A percentile compares a stretch with the other conserved stretches of the same genome.
Evolutionary conservation across 805 yeast genomes (phyloP).

Genomic region (Metschnikowia aberdeeniae): DNA sequence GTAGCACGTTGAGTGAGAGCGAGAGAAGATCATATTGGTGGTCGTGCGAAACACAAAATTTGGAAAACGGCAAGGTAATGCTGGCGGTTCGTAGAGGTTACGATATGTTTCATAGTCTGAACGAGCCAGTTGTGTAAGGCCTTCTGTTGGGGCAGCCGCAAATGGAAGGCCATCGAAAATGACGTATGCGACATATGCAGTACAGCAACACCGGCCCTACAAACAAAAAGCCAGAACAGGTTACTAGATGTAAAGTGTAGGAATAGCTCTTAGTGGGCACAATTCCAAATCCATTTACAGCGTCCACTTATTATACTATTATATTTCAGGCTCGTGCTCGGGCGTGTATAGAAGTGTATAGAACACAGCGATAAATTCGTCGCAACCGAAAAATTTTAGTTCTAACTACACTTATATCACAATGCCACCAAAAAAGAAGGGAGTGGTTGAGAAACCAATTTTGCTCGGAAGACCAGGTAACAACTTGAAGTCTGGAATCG

Average conservation of each 20-base stretch:
- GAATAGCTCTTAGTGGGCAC: background rate
- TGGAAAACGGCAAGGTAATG: background rate
- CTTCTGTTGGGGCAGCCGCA: background rate
- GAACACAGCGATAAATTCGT: constrained; percentile 4
- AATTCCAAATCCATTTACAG: background rate
- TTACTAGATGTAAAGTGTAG: no score
- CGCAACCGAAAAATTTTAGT: constrained; percentile 17
- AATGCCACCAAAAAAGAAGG: constrained; percentile 77
- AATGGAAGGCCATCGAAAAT: background rate
- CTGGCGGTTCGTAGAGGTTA: background rate
- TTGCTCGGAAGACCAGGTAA: constrained; percentile 48
- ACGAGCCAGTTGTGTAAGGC: no score
- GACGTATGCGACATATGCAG: background rate
- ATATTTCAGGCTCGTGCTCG: background rate
- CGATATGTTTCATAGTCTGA: no score
- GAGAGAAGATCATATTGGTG: background rate
- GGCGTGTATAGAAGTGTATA: constrained; percentile 2
- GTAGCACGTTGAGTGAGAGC: background rate
- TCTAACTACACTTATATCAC: constrained; percentile 1
- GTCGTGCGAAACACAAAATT: background rate
- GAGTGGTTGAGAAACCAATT: constrained; percentile 61
- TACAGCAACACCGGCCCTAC: background rate
- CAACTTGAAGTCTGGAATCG: constrained; percentile 40
- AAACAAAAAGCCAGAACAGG: background rate
- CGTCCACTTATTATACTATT: background rate